Evolutionary conservation across 73 alveolate species (phyloP), one percentile per base, ranked within the genome.

Genomic region (Paramecium primaurelia): DNA sequence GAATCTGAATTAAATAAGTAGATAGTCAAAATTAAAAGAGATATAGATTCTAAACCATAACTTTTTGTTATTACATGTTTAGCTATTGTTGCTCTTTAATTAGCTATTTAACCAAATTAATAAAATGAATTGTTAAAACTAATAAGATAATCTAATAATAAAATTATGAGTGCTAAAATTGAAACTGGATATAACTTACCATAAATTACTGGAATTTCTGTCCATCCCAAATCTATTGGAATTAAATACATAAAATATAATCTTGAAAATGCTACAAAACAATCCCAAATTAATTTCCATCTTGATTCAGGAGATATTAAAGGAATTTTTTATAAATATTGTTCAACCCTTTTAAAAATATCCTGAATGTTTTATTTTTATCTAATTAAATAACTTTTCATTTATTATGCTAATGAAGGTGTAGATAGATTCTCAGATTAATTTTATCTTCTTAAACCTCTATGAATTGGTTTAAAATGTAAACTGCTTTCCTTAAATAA

Each of bases 141-240:
- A 0, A 77, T 45, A 1, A 77, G 26, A 25, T 28, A 42, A 77
- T 77, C 90, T 28, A 38, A 3, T 22, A 77, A 36, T 22, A 77
- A 10, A 44, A 77, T 25, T 18, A 77, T 20, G 8, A 77, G 38
- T 7, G 51, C 40, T 22, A 77, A 36, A 9, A 77, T 11, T 58
- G 90, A 42, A 40, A 25, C 26, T 36, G 40, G 51, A 25, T 42
- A 45, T 1, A 36, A 16, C 16, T 25, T 6, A 14, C 73, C 71
- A 77, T 77, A 42, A n/a, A 77, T 30, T 9, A 77, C 68, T 36
- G 71, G 73, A 28, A 25, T 42, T 20, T 77, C 36, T 18, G 68
- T 77, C 90, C 90, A 77, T 40, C 60, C 90, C 32, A 77, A 40
- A 40, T 77, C 90, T n/a, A 77, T 42, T 9, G 90, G 90, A n/a